These are phyloP conservation scores for Leccinum fallax DNA, from an alignment of 1,284 basidiomycete species.

Conservation along the genomic window DNA sequence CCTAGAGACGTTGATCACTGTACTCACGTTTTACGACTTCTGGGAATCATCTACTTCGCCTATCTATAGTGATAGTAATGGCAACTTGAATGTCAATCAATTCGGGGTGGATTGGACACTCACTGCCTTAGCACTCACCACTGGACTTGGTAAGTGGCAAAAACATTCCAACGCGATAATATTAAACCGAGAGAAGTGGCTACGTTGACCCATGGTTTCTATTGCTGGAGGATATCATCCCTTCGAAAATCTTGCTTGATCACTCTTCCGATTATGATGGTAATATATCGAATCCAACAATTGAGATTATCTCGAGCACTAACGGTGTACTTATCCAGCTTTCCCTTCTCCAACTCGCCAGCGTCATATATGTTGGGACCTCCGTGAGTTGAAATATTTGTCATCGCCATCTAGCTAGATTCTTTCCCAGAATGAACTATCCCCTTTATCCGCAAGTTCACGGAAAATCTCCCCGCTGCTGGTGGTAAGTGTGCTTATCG, in stretches of 20 bases:
- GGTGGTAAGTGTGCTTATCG: neutral
- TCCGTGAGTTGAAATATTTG: neutral
- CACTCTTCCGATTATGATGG: slow-evolving; percentile 11
- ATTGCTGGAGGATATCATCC: slow-evolving; percentile 21
- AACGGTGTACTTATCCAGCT: slow-evolving; percentile 4
- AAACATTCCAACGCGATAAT: neutral
- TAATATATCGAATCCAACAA: neutral
- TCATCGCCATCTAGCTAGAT: neutral
- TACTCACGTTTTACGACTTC: slow-evolving; percentile 16
- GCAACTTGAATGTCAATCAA: neutral
- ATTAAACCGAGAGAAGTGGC: slow-evolving; percentile 9
- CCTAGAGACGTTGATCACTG: slow-evolving; percentile 14
- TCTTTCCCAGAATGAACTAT: neutral
- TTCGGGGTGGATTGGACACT: neutral
- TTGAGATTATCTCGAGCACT: neutral
- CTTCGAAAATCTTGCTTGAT: slow-evolving; percentile 6
- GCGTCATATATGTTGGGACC: slow-evolving; percentile 4
- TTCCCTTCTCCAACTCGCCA: slow-evolving; percentile 16
- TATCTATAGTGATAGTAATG: neutral
- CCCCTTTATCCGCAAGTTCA: neutral
- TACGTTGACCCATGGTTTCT: slow-evolving; percentile 17
- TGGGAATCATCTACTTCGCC: slow-evolving; percentile 1
- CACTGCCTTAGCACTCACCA: slow-evolving; percentile 3
- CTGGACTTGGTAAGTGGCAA: slow-evolving; percentile 13
- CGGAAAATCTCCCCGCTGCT: neutral